Conservation (phyloP, 108 stramenopile genomes). For the Aurantiochytrium sp. region DNA sequence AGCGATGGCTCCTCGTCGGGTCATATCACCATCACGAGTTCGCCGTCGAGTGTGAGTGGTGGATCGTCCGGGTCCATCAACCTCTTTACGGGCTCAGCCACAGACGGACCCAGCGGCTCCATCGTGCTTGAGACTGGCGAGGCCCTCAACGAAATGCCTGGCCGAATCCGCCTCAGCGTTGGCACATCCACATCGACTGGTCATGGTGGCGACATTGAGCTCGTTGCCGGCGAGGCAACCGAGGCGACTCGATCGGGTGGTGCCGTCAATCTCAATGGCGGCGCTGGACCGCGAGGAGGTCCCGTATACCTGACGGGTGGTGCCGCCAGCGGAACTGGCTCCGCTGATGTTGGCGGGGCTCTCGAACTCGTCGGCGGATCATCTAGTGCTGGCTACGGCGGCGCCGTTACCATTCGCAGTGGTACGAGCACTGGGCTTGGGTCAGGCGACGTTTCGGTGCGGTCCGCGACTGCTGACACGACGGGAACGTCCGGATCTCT, state of each 20-base stretch:
- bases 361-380: constrained; percentile 27
- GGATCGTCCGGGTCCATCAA: background rate
- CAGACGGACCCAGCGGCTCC: constrained; percentile 26
- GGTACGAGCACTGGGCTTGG: constrained; percentile 21
- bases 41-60: background rate
- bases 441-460: constrained; percentile 27
- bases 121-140: constrained; percentile 27
- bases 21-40: background rate
- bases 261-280: background rate
- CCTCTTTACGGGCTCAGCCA: constrained; percentile 20
- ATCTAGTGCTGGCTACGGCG: constrained; percentile 30
- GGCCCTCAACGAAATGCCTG: background rate
- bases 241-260: background rate
- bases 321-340: constrained; percentile 11
- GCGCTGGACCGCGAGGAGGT: constrained; percentile 25
- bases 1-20: background rate
- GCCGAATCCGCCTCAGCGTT: constrained; percentile 2
- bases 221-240: background rate
- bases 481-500: constrained; percentile 27
- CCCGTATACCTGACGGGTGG: constrained; percentile 28
- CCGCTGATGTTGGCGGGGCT: constrained; percentile 26
- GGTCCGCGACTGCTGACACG: constrained; percentile 20
- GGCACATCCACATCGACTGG: constrained; percentile 18
- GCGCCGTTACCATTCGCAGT: constrained; percentile 25
- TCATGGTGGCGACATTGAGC: constrained; percentile 2